These are phyloP conservation scores for Botrytis fragariae DNA, from an alignment of 2,329 filamentous ascomycete species.

Conservation along the genomic window DNA sequence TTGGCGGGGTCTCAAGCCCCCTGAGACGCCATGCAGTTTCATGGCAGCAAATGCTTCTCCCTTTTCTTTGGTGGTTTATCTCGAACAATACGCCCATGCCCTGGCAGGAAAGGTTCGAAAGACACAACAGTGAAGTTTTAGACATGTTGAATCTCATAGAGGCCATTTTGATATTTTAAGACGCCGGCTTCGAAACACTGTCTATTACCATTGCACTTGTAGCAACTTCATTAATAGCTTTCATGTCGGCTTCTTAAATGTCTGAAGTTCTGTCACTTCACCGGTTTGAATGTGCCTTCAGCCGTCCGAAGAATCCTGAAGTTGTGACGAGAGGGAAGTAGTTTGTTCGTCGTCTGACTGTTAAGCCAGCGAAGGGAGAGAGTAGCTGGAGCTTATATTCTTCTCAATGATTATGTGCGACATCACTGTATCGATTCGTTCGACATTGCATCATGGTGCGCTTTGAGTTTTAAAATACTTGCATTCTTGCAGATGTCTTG, in stretches of 20 bases:
- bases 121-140: not conserved
- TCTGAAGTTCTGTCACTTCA: not conserved
- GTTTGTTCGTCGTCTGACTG: not conserved
- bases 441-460: not conserved
- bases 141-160: slow-evolving; percentile 1
- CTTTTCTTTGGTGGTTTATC: not conserved
- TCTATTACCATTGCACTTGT: slow-evolving; percentile 3
- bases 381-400: not conserved
- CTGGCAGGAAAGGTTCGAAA: not conserved
- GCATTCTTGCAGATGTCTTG: not conserved
- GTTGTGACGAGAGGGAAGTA: not conserved
- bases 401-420: not conserved
- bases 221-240: not conserved
- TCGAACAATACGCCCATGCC: not conserved
- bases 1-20: slow-evolving; percentile 18
- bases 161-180: not conserved
- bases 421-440: not conserved
- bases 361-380: not conserved
- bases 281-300: not conserved
- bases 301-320: not conserved
- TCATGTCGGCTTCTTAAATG: not conserved
- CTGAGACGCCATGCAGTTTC: slow-evolving; percentile 11
- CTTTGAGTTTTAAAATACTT: not conserved
- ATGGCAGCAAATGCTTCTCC: not conserved
- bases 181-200: slow-evolving; percentile 6